A percentile compares a stretch with the other conserved stretches of the same genome.
Evolutionary conservation across 202 grass and related monocot species (phyloP).

Genomic region (Brachypodium distachyon): DNA sequence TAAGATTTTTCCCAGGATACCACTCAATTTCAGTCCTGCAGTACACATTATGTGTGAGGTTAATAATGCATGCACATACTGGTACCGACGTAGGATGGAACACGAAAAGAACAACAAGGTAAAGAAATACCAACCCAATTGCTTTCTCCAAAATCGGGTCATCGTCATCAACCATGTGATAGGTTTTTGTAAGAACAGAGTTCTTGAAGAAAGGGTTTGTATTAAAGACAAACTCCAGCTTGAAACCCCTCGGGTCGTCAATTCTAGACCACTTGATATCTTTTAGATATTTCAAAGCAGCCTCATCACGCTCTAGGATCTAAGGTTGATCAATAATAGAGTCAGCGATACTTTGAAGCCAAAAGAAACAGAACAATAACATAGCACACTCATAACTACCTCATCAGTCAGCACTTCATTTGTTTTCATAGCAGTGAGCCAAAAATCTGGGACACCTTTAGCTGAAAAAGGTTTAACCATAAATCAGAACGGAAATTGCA

Average conservation of each 20-base stretch:
- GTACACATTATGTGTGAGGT: neutral
- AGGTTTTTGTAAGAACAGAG: conserved; percentile 67
- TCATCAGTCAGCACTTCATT: conserved; percentile 83
- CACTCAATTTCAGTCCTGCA: conserved; percentile 91
- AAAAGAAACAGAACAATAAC: neutral
- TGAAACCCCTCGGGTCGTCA: conserved; percentile 90
- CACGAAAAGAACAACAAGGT: neutral
- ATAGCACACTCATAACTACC: conserved; percentile 20
- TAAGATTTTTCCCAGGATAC: conserved; percentile 81
- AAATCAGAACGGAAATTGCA: conserved; percentile 10
- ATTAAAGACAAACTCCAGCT: conserved; percentile 87
- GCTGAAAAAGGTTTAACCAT: conserved; percentile 30
- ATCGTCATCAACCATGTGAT: conserved; percentile 98
- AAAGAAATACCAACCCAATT: conserved; percentile 47
- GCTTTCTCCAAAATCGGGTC: conserved; percentile 95
- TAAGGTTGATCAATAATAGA: conserved; percentile 21
- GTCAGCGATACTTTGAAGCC: neutral
- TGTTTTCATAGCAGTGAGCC: conserved; percentile 90
- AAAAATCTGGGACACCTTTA: conserved; percentile 94
- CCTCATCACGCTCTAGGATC: conserved; percentile 93
- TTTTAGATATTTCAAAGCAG: conserved; percentile 83
- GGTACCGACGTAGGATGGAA: neutral
- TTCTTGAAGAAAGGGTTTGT: conserved; percentile 95
- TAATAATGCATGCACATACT: neutral
- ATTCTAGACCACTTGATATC: conserved; percentile 94